Evolutionary conservation across 1,139 yeast species (phyloP), one percentile per base, ranked within the genome.

Genomic region (Debaryomycetaceae sp.): DNA sequence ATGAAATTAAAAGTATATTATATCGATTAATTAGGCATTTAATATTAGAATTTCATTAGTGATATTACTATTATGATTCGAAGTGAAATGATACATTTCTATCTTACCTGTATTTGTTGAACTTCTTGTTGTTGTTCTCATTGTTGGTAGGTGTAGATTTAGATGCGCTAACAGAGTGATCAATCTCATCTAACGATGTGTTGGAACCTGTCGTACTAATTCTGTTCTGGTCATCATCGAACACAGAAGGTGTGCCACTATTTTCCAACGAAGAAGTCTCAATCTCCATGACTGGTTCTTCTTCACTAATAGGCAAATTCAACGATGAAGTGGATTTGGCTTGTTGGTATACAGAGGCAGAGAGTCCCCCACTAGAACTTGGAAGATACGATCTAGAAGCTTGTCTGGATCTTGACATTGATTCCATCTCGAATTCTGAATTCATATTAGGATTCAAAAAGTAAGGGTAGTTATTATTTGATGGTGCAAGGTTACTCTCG

Each of bases 241-340:
- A 71, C 5, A 71, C 73, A 31, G 73, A 67, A 13, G 70, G 68
- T n/a, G 72, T 55, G 11, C 68, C 63, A 40, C 69, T 63, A 41
- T 64, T 59, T 39, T 67, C 73, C 42, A 55, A 54, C 18, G 60
- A 58, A 2, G 58, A 57, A 13, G 59, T 53, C 29, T 63, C 69
- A 5, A 53, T 57, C 24, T 62, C 68, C 41, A 53, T 62, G 13
- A 43, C 44, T 5, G 47, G 38, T 6, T 42, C 46, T 28, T 41
- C 41, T 16, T 45, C 41, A 37, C 43, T 38, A 28, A 47, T 33
- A 9, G 51, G 49, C 35, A 54, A 44, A 37, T 47, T 49, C 33
- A 55, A 42, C 9, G 57, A 48, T 4, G 56, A 49, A 1, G 52
- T 39, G 6, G 59, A 54, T 28, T 42, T 45, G 28, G 43, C 33